Conservation (phyloP, 129 eudicot genomes). For the Ambrosia trifida region DNA sequence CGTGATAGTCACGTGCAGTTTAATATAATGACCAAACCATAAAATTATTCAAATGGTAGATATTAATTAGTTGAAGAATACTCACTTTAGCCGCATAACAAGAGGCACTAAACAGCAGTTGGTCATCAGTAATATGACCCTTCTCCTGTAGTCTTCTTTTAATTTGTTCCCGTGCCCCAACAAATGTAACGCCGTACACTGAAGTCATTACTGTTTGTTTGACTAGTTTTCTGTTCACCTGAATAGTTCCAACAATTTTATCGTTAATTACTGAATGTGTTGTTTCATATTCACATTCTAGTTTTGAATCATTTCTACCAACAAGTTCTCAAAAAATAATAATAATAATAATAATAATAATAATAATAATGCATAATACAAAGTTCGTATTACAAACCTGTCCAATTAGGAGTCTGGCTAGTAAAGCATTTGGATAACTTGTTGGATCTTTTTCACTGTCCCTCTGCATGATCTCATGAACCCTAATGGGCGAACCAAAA, state of each 20-base stretch:
- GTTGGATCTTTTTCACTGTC: slow-evolving; percentile 83
- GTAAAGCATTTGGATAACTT: slow-evolving; percentile 59
- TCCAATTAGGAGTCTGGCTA: slow-evolving; percentile 72
- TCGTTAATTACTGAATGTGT: background rate
- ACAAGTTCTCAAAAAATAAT: background rate
- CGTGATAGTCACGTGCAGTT: background rate
- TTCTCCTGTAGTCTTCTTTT: slow-evolving; percentile 81
- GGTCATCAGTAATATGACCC: slow-evolving; percentile 79
- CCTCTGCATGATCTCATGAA: slow-evolving; percentile 70
- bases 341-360: too few species aligned
- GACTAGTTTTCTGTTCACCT: slow-evolving; percentile 88
- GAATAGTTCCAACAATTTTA: slow-evolving; percentile 28
- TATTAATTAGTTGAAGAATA: background rate
- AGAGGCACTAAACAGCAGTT: slow-evolving; percentile 69
- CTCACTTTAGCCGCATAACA: slow-evolving; percentile 95
- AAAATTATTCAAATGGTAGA: background rate
- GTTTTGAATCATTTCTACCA: too few species aligned
- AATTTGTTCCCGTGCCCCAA: slow-evolving; percentile 96
- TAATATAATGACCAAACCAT: slow-evolving; percentile 1
- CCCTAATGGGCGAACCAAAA: slow-evolving; percentile 44
- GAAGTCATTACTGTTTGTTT: slow-evolving; percentile 99
- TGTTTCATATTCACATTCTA: background rate
- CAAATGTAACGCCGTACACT: slow-evolving; percentile 88
- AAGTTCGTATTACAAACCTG: slow-evolving; percentile 78
- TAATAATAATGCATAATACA: slow-evolving; percentile 21